Percentiles rank a stretch among this genome's conserved stretches.
phyloP scores from a whole-genome alignment of 2,329 filamentous ascomycete genomes.

The Ilyonectria robusta region DNA sequence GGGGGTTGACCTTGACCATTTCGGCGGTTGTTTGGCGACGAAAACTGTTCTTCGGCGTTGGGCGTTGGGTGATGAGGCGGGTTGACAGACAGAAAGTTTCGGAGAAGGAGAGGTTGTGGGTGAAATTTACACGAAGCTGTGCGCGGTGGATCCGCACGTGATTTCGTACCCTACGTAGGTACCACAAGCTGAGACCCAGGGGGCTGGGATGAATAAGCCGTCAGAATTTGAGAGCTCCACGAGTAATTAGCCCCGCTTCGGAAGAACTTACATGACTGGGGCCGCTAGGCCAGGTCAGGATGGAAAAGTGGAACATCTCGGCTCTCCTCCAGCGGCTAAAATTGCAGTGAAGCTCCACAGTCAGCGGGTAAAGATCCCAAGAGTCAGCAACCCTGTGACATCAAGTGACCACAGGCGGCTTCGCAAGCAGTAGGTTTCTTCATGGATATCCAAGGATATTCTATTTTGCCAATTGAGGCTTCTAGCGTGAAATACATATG shows the following conservation, averaged over 20 bases:
- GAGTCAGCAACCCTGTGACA: not conserved
- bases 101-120: conserved; percentile 42
- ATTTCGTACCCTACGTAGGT: conserved; percentile 27
- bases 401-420: not conserved
- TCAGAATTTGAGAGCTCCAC: not conserved
- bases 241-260: not conserved
- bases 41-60: conserved; percentile 46
- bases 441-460: conserved; percentile 7
- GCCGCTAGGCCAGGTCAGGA: not conserved
- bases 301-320: not conserved
- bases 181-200: not conserved
- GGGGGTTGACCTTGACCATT: conserved; percentile 80
- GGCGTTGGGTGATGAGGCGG: conserved; percentile 49
- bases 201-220: not conserved
- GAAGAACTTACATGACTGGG: not conserved
- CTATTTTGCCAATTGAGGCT: conserved; percentile 19
- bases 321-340: too few relatives aligned
- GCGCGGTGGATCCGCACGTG: conserved; percentile 50
- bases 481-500: conserved; percentile 31
- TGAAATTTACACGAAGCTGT: conserved; percentile 47
- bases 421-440: not conserved
- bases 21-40: conserved; percentile 57
- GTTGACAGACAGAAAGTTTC: conserved; percentile 38
- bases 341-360: too few relatives aligned
- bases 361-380: not conserved